Evolutionary conservation across 805 yeast species (phyloP).

Genomic region (Sungouiozyma ichnusensis): DNA sequence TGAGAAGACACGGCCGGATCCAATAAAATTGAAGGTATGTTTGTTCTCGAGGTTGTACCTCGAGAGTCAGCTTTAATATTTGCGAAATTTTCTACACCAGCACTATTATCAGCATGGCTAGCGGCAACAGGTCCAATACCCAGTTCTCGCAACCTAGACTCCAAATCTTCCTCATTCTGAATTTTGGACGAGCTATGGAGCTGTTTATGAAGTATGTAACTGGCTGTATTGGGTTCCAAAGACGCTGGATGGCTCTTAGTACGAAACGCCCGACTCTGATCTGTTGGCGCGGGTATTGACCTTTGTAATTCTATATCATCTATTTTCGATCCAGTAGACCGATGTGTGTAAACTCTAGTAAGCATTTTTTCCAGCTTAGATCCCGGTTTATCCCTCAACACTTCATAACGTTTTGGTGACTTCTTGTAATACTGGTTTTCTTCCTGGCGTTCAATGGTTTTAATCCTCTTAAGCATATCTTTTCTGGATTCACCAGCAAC

Average conservation of each 20-base stretch:
- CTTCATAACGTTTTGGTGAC: conserved; percentile 23
- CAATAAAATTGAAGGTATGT: neutral
- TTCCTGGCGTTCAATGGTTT: conserved; percentile 18
- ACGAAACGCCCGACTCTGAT: neutral
- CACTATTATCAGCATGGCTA: conserved; percentile 34
- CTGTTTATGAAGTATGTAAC: neutral
- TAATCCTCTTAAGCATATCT: conserved; percentile 5
- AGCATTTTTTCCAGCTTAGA: conserved; percentile 27
- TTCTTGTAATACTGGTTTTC: conserved; percentile 16
- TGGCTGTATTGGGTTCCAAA: neutral
- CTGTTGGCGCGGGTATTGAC: too few relatives aligned
- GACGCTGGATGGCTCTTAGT: neutral
- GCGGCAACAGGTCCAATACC: conserved; percentile 35
- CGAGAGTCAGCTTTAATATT: neutral
- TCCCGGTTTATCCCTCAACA: conserved; percentile 28
- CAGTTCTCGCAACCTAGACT: conserved; percentile 22
- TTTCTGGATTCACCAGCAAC: neutral
- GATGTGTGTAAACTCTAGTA: conserved; percentile 11
- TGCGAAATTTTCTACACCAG: conserved; percentile 33
- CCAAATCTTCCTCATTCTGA: neutral
- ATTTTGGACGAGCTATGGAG: neutral
- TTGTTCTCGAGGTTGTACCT: neutral
- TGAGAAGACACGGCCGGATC: neutral
- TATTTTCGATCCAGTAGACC: conserved; percentile 4
- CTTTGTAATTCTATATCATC: conserved; percentile 9